These are phyloP conservation scores for Nymphaea thermarum DNA, from an alignment of 164 flowering plant species.

Conservation along the genomic window DNA sequence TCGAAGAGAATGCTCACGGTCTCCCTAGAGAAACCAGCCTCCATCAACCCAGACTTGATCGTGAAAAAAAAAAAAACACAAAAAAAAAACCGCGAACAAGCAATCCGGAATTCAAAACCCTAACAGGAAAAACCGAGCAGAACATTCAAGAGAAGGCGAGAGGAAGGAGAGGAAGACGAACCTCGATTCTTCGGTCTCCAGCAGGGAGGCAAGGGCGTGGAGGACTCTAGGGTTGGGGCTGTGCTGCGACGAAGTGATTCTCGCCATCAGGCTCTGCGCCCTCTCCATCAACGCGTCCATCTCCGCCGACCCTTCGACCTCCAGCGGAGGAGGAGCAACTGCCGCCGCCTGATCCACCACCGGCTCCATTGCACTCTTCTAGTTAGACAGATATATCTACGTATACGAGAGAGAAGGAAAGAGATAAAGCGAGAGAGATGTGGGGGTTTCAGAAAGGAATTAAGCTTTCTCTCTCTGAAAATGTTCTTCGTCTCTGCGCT, in stretches of 20 bases:
- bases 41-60: too few relatives aligned
- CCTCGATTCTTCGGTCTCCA: conserved; percentile 78
- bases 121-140: not conserved
- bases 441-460: too few relatives aligned
- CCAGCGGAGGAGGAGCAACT: not conserved
- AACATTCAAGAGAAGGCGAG: not conserved
- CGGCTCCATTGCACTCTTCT: not conserved
- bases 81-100: not conserved
- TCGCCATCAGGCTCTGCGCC: conserved; percentile 37
- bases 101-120: not conserved
- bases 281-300: conserved; percentile 20
- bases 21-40: too few relatives aligned
- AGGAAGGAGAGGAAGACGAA: conserved; percentile 7
- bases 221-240: conserved; percentile 60
- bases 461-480: too few relatives aligned
- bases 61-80: not conserved
- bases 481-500: too few relatives aligned
- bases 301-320: conserved; percentile 3
- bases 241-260: conserved; percentile 30
- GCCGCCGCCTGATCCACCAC: not conserved
- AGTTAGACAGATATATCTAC: too few relatives aligned
- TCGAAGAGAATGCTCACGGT: too few relatives aligned
- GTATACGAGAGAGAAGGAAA: too few relatives aligned
- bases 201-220: conserved; percentile 73
- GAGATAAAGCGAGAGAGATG: too few relatives aligned